Evolutionary conservation across 1,284 basidiomycete genomes (phyloP).

Genomic region (Leucocoprinus gongylophorus): DNA sequence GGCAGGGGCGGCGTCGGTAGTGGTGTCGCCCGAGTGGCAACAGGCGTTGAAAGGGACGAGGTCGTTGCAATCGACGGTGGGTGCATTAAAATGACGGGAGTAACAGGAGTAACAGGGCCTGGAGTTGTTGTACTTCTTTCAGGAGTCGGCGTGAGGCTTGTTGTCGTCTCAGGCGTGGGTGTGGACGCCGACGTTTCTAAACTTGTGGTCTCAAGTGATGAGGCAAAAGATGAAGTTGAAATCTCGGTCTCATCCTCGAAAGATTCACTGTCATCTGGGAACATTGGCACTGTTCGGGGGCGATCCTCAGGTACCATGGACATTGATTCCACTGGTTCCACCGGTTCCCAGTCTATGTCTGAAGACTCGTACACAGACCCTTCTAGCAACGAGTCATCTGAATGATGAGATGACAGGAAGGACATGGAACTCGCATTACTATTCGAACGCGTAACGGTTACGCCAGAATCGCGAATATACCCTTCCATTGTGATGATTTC

Average conservation of each 20-base stretch:
- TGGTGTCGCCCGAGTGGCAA: conserved; percentile 18
- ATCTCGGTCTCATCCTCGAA: conserved; percentile 16
- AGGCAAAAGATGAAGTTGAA: conserved; percentile 22
- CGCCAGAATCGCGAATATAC: conserved; percentile 20
- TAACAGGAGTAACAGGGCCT: neutral
- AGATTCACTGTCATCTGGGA: neutral
- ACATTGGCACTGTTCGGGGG: conserved; percentile 10
- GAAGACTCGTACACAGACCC: conserved; percentile 7
- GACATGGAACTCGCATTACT: conserved; percentile 51
- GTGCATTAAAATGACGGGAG: neutral
- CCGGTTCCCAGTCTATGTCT: neutral
- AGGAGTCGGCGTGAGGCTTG: conserved; percentile 21
- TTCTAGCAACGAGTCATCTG: conserved; percentile 48
- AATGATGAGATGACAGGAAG: conserved; percentile 69
- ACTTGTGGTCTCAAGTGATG: conserved; percentile 14
- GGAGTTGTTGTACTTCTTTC: conserved; percentile 8
- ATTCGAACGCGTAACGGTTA: conserved; percentile 36
- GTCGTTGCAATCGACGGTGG: conserved; percentile 3
- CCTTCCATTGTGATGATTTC: conserved; percentile 17
- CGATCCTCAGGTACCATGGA: conserved; percentile 1
- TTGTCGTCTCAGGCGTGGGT: conserved; percentile 16
- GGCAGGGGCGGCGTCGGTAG: conserved; percentile 21
- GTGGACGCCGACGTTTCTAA: conserved; percentile 16
- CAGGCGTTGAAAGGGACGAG: conserved; percentile 16
- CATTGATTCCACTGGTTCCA: neutral